Conservation (phyloP, 108 stramenopile species). For the Discostella stelligeroides region DNA sequence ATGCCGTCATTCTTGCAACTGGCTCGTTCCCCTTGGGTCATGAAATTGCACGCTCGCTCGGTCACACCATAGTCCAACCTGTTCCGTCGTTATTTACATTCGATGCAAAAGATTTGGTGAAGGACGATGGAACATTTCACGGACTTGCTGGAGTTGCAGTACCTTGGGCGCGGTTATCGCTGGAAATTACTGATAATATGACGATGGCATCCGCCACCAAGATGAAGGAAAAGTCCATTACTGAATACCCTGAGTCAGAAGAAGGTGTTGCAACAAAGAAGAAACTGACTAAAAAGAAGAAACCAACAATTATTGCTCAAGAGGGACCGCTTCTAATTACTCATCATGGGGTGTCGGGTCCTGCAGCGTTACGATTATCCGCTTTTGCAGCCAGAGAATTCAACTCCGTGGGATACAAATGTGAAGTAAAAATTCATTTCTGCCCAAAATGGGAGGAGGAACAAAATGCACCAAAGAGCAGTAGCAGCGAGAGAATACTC, state of each 20-base stretch:
- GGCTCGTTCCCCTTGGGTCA: conserved; percentile 88
- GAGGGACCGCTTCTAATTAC: conserved; percentile 93
- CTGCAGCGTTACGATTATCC: conserved; percentile 88
- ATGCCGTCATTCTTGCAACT: conserved; percentile 90
- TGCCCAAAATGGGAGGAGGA: conserved; percentile 50
- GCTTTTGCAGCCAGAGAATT: conserved; percentile 92
- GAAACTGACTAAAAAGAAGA: conserved; percentile 57
- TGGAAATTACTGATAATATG: conserved; percentile 42
- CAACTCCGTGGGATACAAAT: conserved; percentile 64
- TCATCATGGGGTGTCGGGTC: conserved; percentile 92
- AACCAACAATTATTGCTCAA: conserved; percentile 35
- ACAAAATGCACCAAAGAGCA: conserved; percentile 11
- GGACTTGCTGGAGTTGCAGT: conserved; percentile 82
- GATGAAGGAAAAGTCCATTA: conserved; percentile 4
- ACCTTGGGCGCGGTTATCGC: conserved; percentile 56
- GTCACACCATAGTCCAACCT: conserved; percentile 74
- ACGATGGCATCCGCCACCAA: conserved; percentile 1
- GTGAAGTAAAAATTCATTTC: conserved; percentile 64
- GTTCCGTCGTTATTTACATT: conserved; percentile 94
- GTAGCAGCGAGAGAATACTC: conserved; percentile 22
- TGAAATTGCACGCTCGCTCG: conserved; percentile 77
- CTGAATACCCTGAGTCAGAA: background rate
- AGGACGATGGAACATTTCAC: conserved; percentile 68
- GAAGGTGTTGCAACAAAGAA: conserved; percentile 5
- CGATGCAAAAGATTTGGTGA: conserved; percentile 64